Base-by-base conservation (phyloP, 1,284 basidiomycete genomes). In the Leccinum subrobustum region DNA sequence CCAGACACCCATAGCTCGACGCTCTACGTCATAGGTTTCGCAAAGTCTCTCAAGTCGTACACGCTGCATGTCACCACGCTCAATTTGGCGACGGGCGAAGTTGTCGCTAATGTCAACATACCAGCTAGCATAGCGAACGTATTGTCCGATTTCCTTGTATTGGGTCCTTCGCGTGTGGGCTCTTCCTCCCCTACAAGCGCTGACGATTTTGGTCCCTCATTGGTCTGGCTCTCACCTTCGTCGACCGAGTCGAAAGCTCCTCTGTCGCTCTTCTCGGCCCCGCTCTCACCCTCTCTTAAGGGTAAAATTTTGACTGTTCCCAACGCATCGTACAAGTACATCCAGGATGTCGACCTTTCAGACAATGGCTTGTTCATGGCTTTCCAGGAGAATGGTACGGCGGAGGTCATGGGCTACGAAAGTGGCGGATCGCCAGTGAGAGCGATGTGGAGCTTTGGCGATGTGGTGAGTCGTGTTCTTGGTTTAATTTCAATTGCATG, bases 11-110 rank as follows among this genome's bases (percentile, higher is more conserved):
- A 77, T 2, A 77, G 84, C 0, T 72, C 68, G 18, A 73, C 68
- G 3, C 52, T 93, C 27, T 92, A 90, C 68, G 77, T 85, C n/a
- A 73, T 92, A 20, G 91, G 90, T 1, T 76, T 92, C 29, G 78
- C 86, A 2, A 88, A 86, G 64, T 86, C 86, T 0, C 75, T 84
- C 61, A 76, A 80, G 1, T 83, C 85, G 0, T 86, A 87, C 67
- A 89, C 86, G 11, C 72, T 95, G 1, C 84, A 91, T 61, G 77
- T 91, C 64, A 83, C 85, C 14, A 76, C 85, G 2, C 73, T 93
- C 14, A 79, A 84, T 56, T 72, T 86, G 0, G 60, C 73, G 3
- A 85, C 81, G 1, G 91, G 91, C 1, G 76, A 81, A 44, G 65
- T 86, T 25, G 69, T 90, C 50, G 70, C 79, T 3, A 81, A 75